Evolutionary conservation across 1,284 basidiomycete genomes (phyloP).

Genomic region (Schizophyllum amplum): DNA sequence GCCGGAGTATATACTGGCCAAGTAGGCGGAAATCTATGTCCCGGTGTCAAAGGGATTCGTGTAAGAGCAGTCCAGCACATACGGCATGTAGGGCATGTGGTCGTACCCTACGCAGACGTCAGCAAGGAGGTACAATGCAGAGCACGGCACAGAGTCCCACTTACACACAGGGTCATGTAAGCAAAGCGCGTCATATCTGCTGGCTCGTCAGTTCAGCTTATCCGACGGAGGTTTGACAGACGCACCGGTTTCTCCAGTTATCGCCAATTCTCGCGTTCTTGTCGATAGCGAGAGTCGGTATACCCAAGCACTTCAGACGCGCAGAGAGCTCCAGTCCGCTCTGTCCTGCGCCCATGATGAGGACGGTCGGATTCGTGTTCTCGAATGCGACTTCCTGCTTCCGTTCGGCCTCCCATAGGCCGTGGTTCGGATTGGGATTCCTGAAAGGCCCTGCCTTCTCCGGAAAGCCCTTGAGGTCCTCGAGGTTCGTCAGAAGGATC

Average conservation of each 20-base stretch:
- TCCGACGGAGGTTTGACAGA: background rate
- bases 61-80: slow-evolving; percentile 14
- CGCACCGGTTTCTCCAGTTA: slow-evolving; percentile 37
- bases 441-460: slow-evolving; percentile 35
- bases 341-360: slow-evolving; percentile 62
- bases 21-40: slow-evolving; percentile 41
- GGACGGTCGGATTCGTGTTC: slow-evolving; percentile 32
- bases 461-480: slow-evolving; percentile 43
- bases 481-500: slow-evolving; percentile 51
- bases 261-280: slow-evolving; percentile 45
- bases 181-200: slow-evolving; percentile 49
- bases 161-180: slow-evolving; percentile 53
- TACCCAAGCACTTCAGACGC: slow-evolving; percentile 44
- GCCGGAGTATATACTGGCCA: slow-evolving; percentile 61
- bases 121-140: no score
- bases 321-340: slow-evolving; percentile 54
- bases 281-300: slow-evolving; percentile 48
- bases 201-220: background rate
- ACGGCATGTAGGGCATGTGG: slow-evolving; percentile 51
- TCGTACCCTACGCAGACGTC: slow-evolving; percentile 47
- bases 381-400: slow-evolving; percentile 29
- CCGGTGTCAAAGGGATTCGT: background rate
- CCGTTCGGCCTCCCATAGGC: slow-evolving; percentile 27
- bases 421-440: slow-evolving; percentile 25
- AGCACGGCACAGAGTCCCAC: slow-evolving; percentile 15